Evolutionary conservation across 2,329 filamentous ascomycete species (phyloP).

Genomic region (Arthrobotrys entomopaga): DNA sequence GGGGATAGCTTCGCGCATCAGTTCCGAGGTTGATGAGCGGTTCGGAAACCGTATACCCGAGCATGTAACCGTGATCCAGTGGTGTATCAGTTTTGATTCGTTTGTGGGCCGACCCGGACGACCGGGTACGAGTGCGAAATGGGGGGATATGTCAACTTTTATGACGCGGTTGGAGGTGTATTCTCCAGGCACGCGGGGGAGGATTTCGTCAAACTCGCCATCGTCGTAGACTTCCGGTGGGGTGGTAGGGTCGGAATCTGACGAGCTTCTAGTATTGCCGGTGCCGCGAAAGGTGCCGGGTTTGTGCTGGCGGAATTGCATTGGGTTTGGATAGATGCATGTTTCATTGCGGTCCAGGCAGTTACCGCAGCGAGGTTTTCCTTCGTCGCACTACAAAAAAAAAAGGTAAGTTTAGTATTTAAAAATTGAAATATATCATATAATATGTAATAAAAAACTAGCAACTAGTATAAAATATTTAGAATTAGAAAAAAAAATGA

Average conservation of each 20-base stretch:
- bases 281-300: conserved; percentile 29
- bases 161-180: conserved; percentile 30
- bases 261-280: neutral
- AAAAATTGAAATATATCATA: neutral
- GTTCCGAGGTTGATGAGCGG: conserved; percentile 29
- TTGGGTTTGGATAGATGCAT: conserved; percentile 35
- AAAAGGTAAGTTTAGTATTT: neutral
- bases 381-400: conserved; percentile 43
- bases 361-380: conserved; percentile 50
- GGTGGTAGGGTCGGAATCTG: conserved; percentile 6
- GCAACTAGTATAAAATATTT: neutral
- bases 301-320: conserved; percentile 27
- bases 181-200: conserved; percentile 28
- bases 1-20: conserved; percentile 48
- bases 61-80: conserved; percentile 51
- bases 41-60: conserved; percentile 42
- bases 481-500: neutral
- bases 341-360: conserved; percentile 51
- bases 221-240: conserved; percentile 50
- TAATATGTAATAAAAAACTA: too few species aligned
- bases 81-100: conserved; percentile 45
- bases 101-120: conserved; percentile 48
- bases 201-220: conserved; percentile 49
- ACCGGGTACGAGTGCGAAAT: conserved; percentile 47
- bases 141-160: conserved; percentile 28